Evolutionary conservation across 805 yeast species (phyloP).

Genomic region (Cyberlindnera bimundalis): DNA sequence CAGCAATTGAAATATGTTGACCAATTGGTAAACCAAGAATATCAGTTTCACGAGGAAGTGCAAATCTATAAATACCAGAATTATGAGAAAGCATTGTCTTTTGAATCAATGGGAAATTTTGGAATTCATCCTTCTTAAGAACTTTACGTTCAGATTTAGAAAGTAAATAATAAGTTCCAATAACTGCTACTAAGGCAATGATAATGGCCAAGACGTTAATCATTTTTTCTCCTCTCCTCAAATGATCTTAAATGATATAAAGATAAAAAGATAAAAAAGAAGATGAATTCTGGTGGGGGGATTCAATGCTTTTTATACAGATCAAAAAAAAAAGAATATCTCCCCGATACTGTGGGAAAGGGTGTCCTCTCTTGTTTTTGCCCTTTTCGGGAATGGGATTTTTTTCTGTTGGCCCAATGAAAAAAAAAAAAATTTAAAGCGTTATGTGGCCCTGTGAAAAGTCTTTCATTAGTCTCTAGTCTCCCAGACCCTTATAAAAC

Average conservation of each 20-base stretch:
- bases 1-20: slow-evolving; percentile 83
- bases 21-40: slow-evolving; percentile 89
- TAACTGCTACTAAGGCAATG: slow-evolving; percentile 14
- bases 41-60: slow-evolving; percentile 70
- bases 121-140: slow-evolving; percentile 62
- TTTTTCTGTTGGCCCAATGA: no score
- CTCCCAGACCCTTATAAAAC: no score
- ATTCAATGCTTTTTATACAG: no score
- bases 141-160: slow-evolving; percentile 32
- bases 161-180: slow-evolving; percentile 10
- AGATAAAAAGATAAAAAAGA: no score
- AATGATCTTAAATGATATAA: no score
- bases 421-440: no score
- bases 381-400: neutral
- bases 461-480: neutral
- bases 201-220: slow-evolving; percentile 7
- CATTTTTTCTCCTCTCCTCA: no score
- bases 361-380: slow-evolving; percentile 1
- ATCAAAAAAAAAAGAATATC: no score
- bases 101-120: slow-evolving; percentile 74
- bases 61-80: slow-evolving; percentile 79
- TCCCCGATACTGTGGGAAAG: no score
- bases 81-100: slow-evolving; percentile 77
- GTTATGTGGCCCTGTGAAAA: neutral
- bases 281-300: no score